A percentile compares a stretch with the other conserved stretches of the same genome.
Evolutionary conservation across 129 eudicot genomes (phyloP).

Genomic region (Smallanthus sonchifolius): DNA sequence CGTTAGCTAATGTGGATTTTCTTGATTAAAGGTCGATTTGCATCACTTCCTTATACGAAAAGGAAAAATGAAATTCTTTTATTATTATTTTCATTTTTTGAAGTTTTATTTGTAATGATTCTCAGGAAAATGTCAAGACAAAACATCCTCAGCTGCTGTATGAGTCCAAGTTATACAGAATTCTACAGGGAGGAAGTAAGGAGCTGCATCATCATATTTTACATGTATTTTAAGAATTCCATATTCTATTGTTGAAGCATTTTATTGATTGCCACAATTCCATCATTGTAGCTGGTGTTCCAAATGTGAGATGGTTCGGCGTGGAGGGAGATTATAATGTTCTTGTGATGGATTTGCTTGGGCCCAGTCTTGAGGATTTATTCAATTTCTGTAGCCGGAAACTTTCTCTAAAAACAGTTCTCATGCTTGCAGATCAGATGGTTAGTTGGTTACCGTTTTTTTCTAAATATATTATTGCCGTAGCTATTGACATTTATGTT

Average conservation of each 20-base stretch:
- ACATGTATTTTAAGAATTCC: not conserved
- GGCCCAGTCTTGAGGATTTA: slow-evolving; percentile 92
- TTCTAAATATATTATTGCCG: not conserved
- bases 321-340: slow-evolving; percentile 93
- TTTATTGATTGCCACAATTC: not conserved
- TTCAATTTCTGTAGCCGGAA: slow-evolving; percentile 86
- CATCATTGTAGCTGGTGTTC: slow-evolving; percentile 71
- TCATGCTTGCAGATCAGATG: slow-evolving; percentile 99
- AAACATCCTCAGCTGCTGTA: slow-evolving; percentile 90
- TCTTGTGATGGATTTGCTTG: slow-evolving; percentile 89
- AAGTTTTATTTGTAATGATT: slow-evolving; percentile 10
- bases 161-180: slow-evolving; percentile 84
- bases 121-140: slow-evolving; percentile 85
- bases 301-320: slow-evolving; percentile 89
- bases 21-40: not conserved
- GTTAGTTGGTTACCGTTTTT: slow-evolving; percentile 23
- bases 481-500: not conserved
- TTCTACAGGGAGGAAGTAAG: slow-evolving; percentile 96
- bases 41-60: not conserved
- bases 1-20: not conserved
- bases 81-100: not conserved
- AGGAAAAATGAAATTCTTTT: not conserved
- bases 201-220: not conserved
- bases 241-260: not conserved
- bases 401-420: slow-evolving; percentile 83